Evolutionary conservation across 192 early-diverging fungal species (phyloP).

Genomic region (Geranomyces variabilis): DNA sequence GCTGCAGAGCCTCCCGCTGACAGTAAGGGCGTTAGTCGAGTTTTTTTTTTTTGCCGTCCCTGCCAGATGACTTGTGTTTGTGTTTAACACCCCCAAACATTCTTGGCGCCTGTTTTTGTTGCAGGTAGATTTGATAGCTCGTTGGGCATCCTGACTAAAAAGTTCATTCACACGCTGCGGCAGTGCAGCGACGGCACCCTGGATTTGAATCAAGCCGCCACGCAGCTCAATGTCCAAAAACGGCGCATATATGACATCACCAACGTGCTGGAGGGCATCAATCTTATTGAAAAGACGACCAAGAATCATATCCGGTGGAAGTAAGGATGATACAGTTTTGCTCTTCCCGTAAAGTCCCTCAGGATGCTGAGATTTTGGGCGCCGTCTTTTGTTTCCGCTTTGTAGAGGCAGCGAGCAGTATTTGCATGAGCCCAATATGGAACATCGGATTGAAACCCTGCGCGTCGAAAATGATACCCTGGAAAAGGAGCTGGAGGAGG

Average conservation of each 20-base stretch:
- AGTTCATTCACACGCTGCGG: slow-evolving; percentile 59
- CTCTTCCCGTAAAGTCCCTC: not conserved
- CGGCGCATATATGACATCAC: slow-evolving; percentile 74
- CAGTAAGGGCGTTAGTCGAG: not conserved
- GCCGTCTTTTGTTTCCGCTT: not conserved
- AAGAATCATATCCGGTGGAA: slow-evolving; percentile 73
- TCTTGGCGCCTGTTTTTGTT: too few species aligned
- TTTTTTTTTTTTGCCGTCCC: too few species aligned
- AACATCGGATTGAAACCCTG: not conserved
- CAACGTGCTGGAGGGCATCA: slow-evolving; percentile 69
- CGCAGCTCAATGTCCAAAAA: slow-evolving; percentile 64
- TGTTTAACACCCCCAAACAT: too few species aligned
- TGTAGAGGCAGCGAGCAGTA: slow-evolving; percentile 17
- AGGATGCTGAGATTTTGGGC: not conserved
- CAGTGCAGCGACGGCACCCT: slow-evolving; percentile 53
- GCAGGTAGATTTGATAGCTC: slow-evolving; percentile 59
- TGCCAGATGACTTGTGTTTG: too few species aligned
- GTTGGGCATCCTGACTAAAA: slow-evolving; percentile 62
- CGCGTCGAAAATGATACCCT: slow-evolving; percentile 21
- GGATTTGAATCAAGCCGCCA: slow-evolving; percentile 64
- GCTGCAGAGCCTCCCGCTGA: slow-evolving; percentile 10
- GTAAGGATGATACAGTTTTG: slow-evolving; percentile 45
- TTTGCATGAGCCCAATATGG: slow-evolving; percentile 8
- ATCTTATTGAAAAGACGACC: slow-evolving; percentile 67
- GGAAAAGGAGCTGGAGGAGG: slow-evolving; percentile 21